phyloP scores from a whole-genome alignment of 2,329 filamentous ascomycete species.

The Triangularia verruculosa region DNA sequence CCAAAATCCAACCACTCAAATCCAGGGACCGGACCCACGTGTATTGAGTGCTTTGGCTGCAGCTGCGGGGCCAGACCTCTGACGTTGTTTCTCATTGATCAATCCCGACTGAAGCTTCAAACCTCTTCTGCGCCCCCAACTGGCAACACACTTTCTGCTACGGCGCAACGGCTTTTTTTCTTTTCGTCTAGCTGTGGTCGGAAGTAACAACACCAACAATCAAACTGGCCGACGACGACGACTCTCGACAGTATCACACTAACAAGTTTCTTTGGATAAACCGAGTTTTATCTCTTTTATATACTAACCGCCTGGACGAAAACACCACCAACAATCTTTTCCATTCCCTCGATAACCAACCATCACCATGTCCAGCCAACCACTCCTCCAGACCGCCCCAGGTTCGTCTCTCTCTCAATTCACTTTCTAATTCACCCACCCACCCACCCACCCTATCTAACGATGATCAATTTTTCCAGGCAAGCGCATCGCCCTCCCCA shows the following conservation, averaged over 20 bases:
- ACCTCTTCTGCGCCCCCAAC: slow-evolving; percentile 12
- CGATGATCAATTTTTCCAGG: slow-evolving; percentile 56
- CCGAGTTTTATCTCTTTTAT: not conserved
- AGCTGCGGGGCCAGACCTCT: slow-evolving; percentile 5
- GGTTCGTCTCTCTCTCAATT: slow-evolving; percentile 54
- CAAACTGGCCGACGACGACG: not conserved
- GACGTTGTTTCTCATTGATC: slow-evolving; percentile 26
- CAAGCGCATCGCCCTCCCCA: slow-evolving; percentile 97
- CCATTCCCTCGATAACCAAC: slow-evolving; percentile 1
- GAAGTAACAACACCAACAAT: not conserved
- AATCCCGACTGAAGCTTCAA: slow-evolving; percentile 25
- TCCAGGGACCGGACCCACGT: slow-evolving; percentile 21
- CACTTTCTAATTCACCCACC: slow-evolving; percentile 12
- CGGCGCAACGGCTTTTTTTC: slow-evolving; percentile 6
- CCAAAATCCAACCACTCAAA: slow-evolving; percentile 26
- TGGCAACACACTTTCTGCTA: slow-evolving; percentile 3
- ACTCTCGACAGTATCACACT: not conserved
- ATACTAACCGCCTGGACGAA: not conserved
- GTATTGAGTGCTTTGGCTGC: slow-evolving; percentile 5
- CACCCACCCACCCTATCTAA: slow-evolving; percentile 9
- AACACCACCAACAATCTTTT: not conserved
- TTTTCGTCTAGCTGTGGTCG: too few species aligned
- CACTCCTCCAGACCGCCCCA: slow-evolving; percentile 88
- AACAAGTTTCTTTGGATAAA: not conserved
- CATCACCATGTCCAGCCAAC: slow-evolving; percentile 85